Evolutionary conservation across 2,329 filamentous ascomycete genomes (phyloP).

Genomic region (Pyrenophora seminiperda): DNA sequence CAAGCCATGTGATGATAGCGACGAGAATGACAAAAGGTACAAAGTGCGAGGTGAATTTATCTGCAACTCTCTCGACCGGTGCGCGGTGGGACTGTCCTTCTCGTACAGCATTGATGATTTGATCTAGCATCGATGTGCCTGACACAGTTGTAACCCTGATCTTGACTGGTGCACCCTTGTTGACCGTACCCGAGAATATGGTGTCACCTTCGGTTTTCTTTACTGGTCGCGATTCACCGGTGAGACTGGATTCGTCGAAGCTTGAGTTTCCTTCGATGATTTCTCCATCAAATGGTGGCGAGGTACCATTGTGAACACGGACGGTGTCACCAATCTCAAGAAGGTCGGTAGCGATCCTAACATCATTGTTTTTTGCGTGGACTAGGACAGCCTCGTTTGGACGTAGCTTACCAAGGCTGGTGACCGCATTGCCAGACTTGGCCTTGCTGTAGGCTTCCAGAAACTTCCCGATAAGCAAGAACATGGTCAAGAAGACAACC

Average conservation of each 20-base stretch:
- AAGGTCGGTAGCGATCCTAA: constrained; percentile 66
- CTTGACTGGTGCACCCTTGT: constrained; percentile 67
- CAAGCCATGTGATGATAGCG: constrained; percentile 71
- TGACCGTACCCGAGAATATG: constrained; percentile 76
- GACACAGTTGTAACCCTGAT: constrained; percentile 67
- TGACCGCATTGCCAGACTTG: constrained; percentile 84
- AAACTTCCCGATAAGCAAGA: constrained; percentile 74
- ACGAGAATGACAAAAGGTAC: constrained; percentile 73
- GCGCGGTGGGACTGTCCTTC: constrained; percentile 78
- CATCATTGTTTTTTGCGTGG: constrained; percentile 48
- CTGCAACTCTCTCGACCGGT: constrained; percentile 75
- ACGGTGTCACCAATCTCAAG: constrained; percentile 64
- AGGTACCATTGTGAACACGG: constrained; percentile 76
- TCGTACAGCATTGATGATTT: constrained; percentile 76
- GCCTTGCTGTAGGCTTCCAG: constrained; percentile 92
- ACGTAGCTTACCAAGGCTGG: constrained; percentile 75
- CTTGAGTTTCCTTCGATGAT: constrained; percentile 62
- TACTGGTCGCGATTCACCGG: constrained; percentile 73
- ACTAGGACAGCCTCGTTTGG: constrained; percentile 78
- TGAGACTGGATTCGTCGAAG: constrained; percentile 91
- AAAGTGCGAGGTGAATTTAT: constrained; percentile 75
- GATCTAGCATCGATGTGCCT: constrained; percentile 76
- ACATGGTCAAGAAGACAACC: constrained; percentile 88
- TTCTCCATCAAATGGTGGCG: constrained; percentile 80
- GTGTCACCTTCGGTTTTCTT: constrained; percentile 66